phyloP scores from a whole-genome alignment of 345 rosid genomes.

The Eucalyptus marginata region DNA sequence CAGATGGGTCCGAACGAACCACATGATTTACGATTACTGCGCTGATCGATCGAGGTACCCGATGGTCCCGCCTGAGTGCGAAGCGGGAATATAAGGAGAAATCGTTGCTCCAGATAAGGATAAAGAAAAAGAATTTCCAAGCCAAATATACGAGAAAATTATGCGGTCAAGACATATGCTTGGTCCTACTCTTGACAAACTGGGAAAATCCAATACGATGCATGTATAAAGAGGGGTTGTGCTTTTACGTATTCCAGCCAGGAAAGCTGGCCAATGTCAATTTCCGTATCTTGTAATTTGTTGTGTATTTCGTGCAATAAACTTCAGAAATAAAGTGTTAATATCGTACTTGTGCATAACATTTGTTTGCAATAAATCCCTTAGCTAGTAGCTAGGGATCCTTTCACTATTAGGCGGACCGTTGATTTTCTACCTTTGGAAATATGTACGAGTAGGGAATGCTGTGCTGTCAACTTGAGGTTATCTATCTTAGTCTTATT shows the following conservation, averaged over 20 bases:
- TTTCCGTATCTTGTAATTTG: background rate
- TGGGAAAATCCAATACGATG: background rate
- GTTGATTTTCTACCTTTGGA: background rate
- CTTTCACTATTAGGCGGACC: background rate
- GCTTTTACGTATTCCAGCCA: background rate
- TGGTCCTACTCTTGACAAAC: background rate
- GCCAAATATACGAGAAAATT: background rate
- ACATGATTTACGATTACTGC: conserved; percentile 92
- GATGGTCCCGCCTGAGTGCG: conserved; percentile 69
- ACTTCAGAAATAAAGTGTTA: background rate
- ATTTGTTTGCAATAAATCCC: background rate
- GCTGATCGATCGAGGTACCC: conserved; percentile 70
- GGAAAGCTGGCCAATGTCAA: background rate
- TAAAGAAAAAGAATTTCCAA: background rate
- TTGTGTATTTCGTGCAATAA: background rate
- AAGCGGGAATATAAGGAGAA: conserved; percentile 35
- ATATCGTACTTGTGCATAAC: background rate
- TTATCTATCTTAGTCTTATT: background rate
- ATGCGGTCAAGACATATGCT: background rate
- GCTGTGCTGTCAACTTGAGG: background rate
- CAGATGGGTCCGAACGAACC: conserved; percentile 89
- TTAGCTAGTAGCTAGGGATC: background rate
- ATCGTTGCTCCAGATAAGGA: background rate
- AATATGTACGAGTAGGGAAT: background rate
- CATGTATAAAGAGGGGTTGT: background rate